Percentiles rank a stretch among this genome's conserved stretches.
phyloP scores from a whole-genome alignment of 345 rosid genomes.

The Citrus glauca region DNA sequence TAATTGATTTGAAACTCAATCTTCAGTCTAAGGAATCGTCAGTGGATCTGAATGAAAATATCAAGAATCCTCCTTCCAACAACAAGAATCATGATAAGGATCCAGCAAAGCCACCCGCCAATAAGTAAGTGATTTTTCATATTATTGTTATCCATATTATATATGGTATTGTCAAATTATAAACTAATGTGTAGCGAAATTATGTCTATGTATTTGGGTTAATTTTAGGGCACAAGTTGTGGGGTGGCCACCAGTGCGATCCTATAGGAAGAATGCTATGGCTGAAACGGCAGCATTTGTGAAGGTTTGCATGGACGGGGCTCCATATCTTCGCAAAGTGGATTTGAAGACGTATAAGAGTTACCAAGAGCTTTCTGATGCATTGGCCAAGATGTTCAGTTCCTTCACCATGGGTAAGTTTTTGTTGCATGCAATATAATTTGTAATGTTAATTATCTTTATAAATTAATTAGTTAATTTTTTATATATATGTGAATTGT shows the following conservation, averaged over 20 bases:
- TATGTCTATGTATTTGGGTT: background rate
- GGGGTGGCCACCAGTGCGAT: slow-evolving; percentile 97
- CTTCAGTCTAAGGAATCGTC: slow-evolving; percentile 36
- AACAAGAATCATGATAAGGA: slow-evolving; percentile 40
- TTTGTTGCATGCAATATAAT: background rate
- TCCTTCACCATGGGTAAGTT: slow-evolving; percentile 90
- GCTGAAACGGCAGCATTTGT: slow-evolving; percentile 59
- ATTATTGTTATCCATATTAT: too few relatives aligned
- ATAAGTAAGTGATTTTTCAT: slow-evolving; percentile 43
- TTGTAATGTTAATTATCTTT: background rate
- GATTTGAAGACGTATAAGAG: slow-evolving; percentile 89
- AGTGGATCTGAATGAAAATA: slow-evolving; percentile 37
- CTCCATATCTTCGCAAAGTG: slow-evolving; percentile 91
- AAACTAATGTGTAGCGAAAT: background rate
- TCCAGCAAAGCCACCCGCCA: slow-evolving; percentile 66
- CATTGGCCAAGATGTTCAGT: slow-evolving; percentile 90
- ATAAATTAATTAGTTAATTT: background rate
- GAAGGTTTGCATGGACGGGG: slow-evolving; percentile 98
- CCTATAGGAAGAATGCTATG: slow-evolving; percentile 86
- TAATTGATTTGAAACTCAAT: slow-evolving; percentile 64
- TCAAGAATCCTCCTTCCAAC: slow-evolving; percentile 24
- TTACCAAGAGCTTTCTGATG: slow-evolving; percentile 83
- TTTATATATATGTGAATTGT: background rate
- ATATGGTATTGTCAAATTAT: too few relatives aligned
- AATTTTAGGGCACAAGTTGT: slow-evolving; percentile 70